These are phyloP conservation scores for Zalaria obscura DNA, from an alignment of 2,329 filamentous ascomycete genomes.

Conservation along the genomic window DNA sequence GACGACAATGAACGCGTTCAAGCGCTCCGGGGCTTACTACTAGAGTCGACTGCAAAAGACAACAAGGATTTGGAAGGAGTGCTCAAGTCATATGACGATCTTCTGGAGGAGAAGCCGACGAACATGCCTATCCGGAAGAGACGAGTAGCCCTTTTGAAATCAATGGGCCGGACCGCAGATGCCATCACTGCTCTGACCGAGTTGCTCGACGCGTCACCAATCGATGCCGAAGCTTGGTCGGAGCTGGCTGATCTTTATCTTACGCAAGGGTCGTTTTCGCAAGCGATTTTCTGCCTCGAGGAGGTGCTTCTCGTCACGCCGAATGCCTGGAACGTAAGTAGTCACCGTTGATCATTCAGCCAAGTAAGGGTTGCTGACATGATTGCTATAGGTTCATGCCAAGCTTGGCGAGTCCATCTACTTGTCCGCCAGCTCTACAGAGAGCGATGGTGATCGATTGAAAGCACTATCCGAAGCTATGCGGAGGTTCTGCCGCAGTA, in stretches of 20 bases:
- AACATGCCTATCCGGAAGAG: slow-evolving; percentile 82
- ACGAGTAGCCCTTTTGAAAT: slow-evolving; percentile 63
- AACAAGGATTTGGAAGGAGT: slow-evolving; percentile 52
- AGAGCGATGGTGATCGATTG: slow-evolving; percentile 19
- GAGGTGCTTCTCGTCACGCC: slow-evolving; percentile 77
- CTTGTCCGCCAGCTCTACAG: slow-evolving; percentile 38
- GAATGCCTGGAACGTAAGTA: slow-evolving; percentile 84
- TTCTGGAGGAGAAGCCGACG: slow-evolving; percentile 57
- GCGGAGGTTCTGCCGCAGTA: slow-evolving; percentile 74
- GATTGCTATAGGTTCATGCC: slow-evolving; percentile 51
- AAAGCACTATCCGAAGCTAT: slow-evolving; percentile 56
- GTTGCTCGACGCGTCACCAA: slow-evolving; percentile 71
- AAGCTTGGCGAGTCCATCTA: slow-evolving; percentile 72
- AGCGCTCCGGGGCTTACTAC: slow-evolving; percentile 67
- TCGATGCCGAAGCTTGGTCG: slow-evolving; percentile 85
- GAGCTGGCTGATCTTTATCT: slow-evolving; percentile 83
- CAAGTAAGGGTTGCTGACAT: too few species aligned
- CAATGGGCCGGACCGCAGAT: slow-evolving; percentile 54
- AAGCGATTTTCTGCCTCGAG: slow-evolving; percentile 79
- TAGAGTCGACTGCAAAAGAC: slow-evolving; percentile 65
- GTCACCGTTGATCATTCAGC: too few species aligned
- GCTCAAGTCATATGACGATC: slow-evolving; percentile 62
- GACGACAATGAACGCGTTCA: slow-evolving; percentile 72
- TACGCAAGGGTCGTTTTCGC: slow-evolving; percentile 60
- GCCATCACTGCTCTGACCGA: slow-evolving; percentile 61